Evolutionary conservation across 768 basidiomycete species (phyloP).

Genomic region (Mycena maculata): DNA sequence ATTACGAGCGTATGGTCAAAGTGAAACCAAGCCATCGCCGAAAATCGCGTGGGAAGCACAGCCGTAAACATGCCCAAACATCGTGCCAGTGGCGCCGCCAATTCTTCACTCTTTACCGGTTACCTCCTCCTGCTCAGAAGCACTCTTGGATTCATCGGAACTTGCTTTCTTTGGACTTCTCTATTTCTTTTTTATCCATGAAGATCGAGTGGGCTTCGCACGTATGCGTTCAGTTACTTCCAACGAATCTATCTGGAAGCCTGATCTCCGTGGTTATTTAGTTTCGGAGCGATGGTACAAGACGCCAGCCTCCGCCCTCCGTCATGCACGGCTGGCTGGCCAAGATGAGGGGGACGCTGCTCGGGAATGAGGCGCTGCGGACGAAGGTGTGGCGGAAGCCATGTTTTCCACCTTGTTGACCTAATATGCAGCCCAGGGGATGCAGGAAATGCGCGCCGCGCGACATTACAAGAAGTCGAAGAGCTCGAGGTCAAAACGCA

Average conservation of each 20-base stretch:
- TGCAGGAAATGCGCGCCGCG: slow-evolving; percentile 77
- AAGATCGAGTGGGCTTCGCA: slow-evolving; percentile 66
- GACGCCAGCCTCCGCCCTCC: slow-evolving; percentile 44
- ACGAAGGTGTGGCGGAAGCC: slow-evolving; percentile 50
- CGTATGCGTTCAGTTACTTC: slow-evolving; percentile 43
- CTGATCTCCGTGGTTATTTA: slow-evolving; percentile 7
- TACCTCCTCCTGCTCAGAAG: neutral
- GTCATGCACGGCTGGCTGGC: slow-evolving; percentile 83
- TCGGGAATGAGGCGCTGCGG: slow-evolving; percentile 70
- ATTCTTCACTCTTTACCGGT: neutral
- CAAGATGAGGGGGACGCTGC: slow-evolving; percentile 80
- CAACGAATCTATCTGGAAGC: neutral
- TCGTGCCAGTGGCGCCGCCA: neutral
- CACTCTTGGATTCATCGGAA: neutral
- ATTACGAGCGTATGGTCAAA: neutral
- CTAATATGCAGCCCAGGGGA: slow-evolving; percentile 57
- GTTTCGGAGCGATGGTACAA: slow-evolving; percentile 31
- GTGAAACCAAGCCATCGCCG: neutral
- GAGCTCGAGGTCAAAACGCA: slow-evolving; percentile 29
- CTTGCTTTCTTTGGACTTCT: slow-evolving; percentile 18
- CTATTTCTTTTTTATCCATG: slow-evolving; percentile 45
- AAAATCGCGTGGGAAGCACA: no score
- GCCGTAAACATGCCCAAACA: neutral
- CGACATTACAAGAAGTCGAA: slow-evolving; percentile 38
- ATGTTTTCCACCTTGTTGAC: neutral